Percentiles rank a stretch among this genome's conserved stretches.
Evolutionary conservation across 768 basidiomycete genomes (phyloP).

Genomic region (Butyriboletus loyo): DNA sequence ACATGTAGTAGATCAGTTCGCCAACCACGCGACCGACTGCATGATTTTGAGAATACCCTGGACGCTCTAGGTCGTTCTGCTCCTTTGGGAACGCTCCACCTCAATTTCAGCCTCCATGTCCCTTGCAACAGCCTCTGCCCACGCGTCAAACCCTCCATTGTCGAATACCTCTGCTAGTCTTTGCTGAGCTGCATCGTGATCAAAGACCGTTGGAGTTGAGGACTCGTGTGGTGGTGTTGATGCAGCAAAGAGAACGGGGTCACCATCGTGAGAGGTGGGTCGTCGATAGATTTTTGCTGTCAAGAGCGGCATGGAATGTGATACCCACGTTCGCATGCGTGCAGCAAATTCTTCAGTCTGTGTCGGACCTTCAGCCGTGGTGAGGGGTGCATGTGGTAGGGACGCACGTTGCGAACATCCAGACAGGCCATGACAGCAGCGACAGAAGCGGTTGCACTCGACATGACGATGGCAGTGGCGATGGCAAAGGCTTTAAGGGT

Average conservation of each 20-base stretch:
- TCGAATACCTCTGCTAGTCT: constrained; percentile 57
- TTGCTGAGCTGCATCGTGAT: constrained; percentile 44
- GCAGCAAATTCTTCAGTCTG: constrained; percentile 60
- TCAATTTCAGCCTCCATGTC: constrained; percentile 60
- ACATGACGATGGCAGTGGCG: constrained; percentile 57
- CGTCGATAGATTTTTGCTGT: constrained; percentile 51
- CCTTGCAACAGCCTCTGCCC: constrained; percentile 49
- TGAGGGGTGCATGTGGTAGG: not conserved
- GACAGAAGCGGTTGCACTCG: constrained; percentile 43
- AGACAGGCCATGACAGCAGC: constrained; percentile 50
- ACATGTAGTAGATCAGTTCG: not conserved
- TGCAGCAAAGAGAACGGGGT: not conserved
- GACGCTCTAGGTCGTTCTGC: not conserved
- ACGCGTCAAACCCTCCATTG: constrained; percentile 52
- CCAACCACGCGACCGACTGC: not conserved
- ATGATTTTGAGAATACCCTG: not conserved
- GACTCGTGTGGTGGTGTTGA: not conserved
- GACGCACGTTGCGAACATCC: constrained; percentile 51
- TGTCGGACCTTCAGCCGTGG: not conserved
- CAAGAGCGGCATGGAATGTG: constrained; percentile 46
- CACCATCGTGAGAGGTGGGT: constrained; percentile 25
- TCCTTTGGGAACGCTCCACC: constrained; percentile 40
- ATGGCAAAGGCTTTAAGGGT: constrained; percentile 63
- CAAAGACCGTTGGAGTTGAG: not conserved
- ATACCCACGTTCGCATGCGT: constrained; percentile 50